These are phyloP conservation scores for Melanopsichium pennsylvanicum DNA, from an alignment of 1,284 basidiomycete genomes.

Conservation along the genomic window DNA sequence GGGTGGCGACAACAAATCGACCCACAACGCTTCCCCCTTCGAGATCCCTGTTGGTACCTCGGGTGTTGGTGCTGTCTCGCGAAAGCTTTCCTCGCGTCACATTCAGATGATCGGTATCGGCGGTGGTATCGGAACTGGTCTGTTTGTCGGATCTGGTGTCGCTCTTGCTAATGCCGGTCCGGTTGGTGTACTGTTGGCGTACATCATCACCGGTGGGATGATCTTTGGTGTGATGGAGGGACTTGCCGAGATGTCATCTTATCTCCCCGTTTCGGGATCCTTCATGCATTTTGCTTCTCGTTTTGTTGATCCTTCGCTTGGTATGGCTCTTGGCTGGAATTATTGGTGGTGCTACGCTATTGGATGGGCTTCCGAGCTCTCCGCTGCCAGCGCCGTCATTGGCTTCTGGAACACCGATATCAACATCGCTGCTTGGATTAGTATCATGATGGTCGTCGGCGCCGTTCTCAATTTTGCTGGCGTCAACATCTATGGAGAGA, in stretches of 20 bases:
- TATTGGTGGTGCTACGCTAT: constrained; percentile 61
- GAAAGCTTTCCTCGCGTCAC: constrained; percentile 39
- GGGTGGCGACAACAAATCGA: constrained; percentile 19
- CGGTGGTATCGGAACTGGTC: constrained; percentile 59
- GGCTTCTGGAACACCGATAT: constrained; percentile 60
- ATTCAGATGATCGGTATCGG: constrained; percentile 58
- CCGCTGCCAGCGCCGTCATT: constrained; percentile 67
- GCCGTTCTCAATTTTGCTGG: constrained; percentile 55
- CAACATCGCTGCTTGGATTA: constrained; percentile 54
- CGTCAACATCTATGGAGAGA: constrained; percentile 67
- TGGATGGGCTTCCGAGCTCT: constrained; percentile 59
- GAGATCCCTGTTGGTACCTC: constrained; percentile 29
- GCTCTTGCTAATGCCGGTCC: constrained; percentile 54
- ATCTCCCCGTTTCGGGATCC: constrained; percentile 57
- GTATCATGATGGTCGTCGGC: constrained; percentile 51
- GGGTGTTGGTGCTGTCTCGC: constrained; percentile 38
- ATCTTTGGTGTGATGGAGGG: constrained; percentile 56
- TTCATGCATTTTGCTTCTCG: constrained; percentile 57
- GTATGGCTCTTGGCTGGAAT: constrained; percentile 71
- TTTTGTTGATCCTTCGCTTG: constrained; percentile 74
- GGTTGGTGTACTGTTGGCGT: constrained; percentile 53
- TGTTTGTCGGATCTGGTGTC: constrained; percentile 56
- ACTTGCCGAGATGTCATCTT: constrained; percentile 56
- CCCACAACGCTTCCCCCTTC: constrained; percentile 26
- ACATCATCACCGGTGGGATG: constrained; percentile 53